Percentiles rank a stretch among this genome's conserved stretches.
phyloP scores from a whole-genome alignment of 257 asterid species.

The Nyctanthes arbortristis region DNA sequence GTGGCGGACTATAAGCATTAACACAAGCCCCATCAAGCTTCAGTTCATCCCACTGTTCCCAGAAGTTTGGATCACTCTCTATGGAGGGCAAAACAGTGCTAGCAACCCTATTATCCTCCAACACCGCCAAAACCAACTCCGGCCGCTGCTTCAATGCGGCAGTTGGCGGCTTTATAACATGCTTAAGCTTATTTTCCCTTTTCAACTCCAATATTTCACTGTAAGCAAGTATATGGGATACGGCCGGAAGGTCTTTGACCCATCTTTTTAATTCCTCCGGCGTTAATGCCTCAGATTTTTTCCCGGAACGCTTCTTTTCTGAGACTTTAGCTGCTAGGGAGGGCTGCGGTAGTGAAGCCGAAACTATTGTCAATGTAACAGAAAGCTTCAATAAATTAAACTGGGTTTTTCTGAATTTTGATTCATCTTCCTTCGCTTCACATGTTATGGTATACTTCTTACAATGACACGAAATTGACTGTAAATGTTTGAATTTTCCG shows the following conservation, averaged over 20 bases:
- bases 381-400: slow-evolving; percentile 54
- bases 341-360: slow-evolving; percentile 65
- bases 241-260: slow-evolving; percentile 86
- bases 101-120: slow-evolving; percentile 80
- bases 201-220: slow-evolving; percentile 68
- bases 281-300: slow-evolving; percentile 52
- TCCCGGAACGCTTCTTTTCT: slow-evolving; percentile 52
- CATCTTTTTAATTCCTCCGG: slow-evolving; percentile 71
- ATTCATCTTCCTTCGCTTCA: slow-evolving; percentile 36
- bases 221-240: slow-evolving; percentile 69
- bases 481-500: slow-evolving; percentile 33
- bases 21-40: slow-evolving; percentile 66
- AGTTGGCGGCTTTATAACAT: slow-evolving; percentile 61
- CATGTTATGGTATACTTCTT: slow-evolving; percentile 2
- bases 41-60: slow-evolving; percentile 82
- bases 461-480: slow-evolving; percentile 41
- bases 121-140: slow-evolving; percentile 80
- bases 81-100: slow-evolving; percentile 82
- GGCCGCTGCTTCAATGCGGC: slow-evolving; percentile 59
- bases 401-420: slow-evolving; percentile 33
- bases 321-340: slow-evolving; percentile 61
- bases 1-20: slow-evolving; percentile 81
- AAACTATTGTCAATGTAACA: slow-evolving; percentile 67
- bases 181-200: slow-evolving; percentile 70
- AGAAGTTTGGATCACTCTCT: slow-evolving; percentile 69